Base-by-base conservation (phyloP, 139 green algal species). In the Coelastrella sp. region DNA sequence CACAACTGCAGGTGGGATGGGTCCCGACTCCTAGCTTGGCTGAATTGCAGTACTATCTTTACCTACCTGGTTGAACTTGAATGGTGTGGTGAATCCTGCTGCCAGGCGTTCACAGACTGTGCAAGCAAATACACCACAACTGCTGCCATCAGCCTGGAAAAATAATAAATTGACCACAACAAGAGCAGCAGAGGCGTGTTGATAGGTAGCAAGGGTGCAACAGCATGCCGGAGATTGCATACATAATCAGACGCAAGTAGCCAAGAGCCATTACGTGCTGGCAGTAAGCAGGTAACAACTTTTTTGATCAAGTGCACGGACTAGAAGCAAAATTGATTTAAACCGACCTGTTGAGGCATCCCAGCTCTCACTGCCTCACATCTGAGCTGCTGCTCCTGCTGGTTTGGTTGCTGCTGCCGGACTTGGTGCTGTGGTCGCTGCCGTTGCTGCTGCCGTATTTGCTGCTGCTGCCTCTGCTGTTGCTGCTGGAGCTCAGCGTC, bases 51-150 rank as follows among this genome's bases (percentile, higher is more conserved):
- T n/a, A n/a, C n/a, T n/a, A n/a, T n/a, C n/a, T n/a, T 23, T 3
- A 1, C 45, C 2, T 34, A 79, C 84, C 72, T 74, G 72, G 5
- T 35, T 68, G 79, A 88, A 90, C 4, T 23, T 27, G 34, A 74
- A 50, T 2, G 87, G 82, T 25, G 45, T 5, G 59, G 69, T 57
- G 32, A 34, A n/a, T 5, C 87, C 87, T 0, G 67, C 41, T 21
- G 79, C 71, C 62, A 85, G 81, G 37, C 87, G 64, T 72, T 91
- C 81, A 57, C 83, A 79, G 30, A 71, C 85, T 23, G 76, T 63
- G 57, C 79, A 86, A 15, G 43, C 48, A 48, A 90, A 90, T 48
- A 90, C 45, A 5, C 87, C 83, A 41, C 88, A 82, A 77, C 75
- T 72, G 85, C 45, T 57, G 66, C 81, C 83, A 72, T 90, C 74